These are phyloP conservation scores for Panaeolus cyanescens DNA, from an alignment of 768 basidiomycete species.

Conservation along the genomic window DNA sequence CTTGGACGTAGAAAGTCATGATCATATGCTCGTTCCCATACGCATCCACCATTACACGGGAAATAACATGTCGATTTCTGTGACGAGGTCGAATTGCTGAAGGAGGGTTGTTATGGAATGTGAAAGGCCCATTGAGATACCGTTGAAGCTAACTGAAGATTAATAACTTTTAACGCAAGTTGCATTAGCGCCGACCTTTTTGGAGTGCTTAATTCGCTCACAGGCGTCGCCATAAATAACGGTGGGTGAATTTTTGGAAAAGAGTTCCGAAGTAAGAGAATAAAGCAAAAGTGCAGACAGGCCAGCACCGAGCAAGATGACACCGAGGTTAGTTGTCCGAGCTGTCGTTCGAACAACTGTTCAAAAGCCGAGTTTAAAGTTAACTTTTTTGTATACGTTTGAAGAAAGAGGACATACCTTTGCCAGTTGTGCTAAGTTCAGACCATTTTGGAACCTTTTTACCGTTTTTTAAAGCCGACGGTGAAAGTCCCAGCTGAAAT, in stretches of 20 bases:
- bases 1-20: constrained; percentile 81
- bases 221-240: constrained; percentile 71
- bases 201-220: constrained; percentile 50
- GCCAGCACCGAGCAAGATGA: constrained; percentile 77
- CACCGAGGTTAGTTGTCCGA: constrained; percentile 51
- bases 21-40: constrained; percentile 82
- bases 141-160: constrained; percentile 55
- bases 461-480: constrained; percentile 50
- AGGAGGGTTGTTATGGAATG: constrained; percentile 84
- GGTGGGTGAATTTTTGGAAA: constrained; percentile 87
- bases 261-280: constrained; percentile 79
- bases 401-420: constrained; percentile 49
- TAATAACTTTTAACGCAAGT: constrained; percentile 7
- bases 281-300: constrained; percentile 76
- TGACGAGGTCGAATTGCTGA: constrained; percentile 76
- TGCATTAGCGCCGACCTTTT: constrained; percentile 33
- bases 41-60: constrained; percentile 73
- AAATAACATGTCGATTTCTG: constrained; percentile 79
- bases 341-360: constrained; percentile 55
- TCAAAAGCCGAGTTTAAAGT: too few species aligned
- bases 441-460: constrained; percentile 76
- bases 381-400: constrained; percentile 1
- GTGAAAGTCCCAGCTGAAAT: constrained; percentile 72
- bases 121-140: constrained; percentile 66
- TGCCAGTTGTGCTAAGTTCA: constrained; percentile 73